These are phyloP conservation scores for Trametes pubescens DNA, from an alignment of 1,284 basidiomycete genomes.

Conservation along the genomic window DNA sequence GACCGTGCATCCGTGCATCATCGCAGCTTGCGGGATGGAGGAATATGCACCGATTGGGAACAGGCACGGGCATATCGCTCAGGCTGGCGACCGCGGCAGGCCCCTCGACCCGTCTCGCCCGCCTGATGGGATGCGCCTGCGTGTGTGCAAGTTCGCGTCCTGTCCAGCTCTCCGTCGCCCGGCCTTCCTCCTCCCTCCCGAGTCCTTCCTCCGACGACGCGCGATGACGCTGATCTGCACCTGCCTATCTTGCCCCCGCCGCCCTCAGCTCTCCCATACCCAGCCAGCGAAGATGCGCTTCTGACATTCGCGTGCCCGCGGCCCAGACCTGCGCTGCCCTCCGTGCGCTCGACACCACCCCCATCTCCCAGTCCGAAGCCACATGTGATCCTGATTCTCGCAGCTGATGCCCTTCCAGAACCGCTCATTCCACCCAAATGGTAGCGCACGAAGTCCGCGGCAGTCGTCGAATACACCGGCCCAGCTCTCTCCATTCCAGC, in stretches of 20 bases:
- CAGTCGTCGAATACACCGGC: conserved; percentile 24
- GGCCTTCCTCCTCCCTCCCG: conserved; percentile 19
- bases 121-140: conserved; percentile 23
- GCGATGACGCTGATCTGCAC: conserved; percentile 25
- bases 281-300: conserved; percentile 15
- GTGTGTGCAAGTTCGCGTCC: conserved; percentile 8
- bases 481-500: conserved; percentile 21
- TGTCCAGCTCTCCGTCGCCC: conserved; percentile 13
- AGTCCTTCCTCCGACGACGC: conserved; percentile 12
- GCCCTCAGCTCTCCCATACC: conserved; percentile 16
- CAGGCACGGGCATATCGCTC: background rate
- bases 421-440: conserved; percentile 8
- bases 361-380: conserved; percentile 15
- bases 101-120: conserved; percentile 21
- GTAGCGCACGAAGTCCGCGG: conserved; percentile 23
- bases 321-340: conserved; percentile 10
- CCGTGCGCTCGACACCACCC: background rate
- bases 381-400: conserved; percentile 17
- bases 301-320: conserved; percentile 14
- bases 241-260: conserved; percentile 16
- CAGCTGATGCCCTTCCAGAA: conserved; percentile 23
- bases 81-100: conserved; percentile 7
- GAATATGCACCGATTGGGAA: conserved; percentile 17
- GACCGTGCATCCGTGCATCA: conserved; percentile 9
- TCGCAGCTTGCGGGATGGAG: conserved; percentile 17